Evolutionary conservation across 2,329 filamentous ascomycete genomes (phyloP), one percentile per base, ranked within the genome.

Genomic region (Trichoderma simmonsii): DNA sequence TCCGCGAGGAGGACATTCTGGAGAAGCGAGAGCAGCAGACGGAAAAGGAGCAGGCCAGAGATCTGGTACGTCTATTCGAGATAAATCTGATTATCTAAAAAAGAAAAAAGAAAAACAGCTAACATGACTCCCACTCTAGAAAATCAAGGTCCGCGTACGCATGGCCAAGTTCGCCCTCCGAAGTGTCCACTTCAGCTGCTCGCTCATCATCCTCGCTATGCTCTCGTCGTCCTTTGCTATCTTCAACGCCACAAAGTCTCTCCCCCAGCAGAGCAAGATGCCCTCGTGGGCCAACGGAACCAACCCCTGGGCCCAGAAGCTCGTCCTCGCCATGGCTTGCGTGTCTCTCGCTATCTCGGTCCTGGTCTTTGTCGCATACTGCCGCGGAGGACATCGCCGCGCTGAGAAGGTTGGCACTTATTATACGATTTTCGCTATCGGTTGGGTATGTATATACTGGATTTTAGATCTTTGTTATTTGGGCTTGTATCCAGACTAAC

Each of bases 111-210:
- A 36, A 24, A 8, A 5, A 15, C 4, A 18, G 26, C 34, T 36
- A 51, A 61, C 56, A 54, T 1, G 12, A 56, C 4, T 30, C 70
- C 72, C 9, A 11, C 8, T 28, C 61, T 79, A 97, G 95, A 97
- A 93, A 91, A 89, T 97, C 81, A 98, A 98, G 85, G 91, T 91
- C 43, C 90, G 94, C 76, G 95, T 98, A 39, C 91, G 96, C 61
- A 87, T 98, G 82, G 96, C 95, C 76, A 99, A 99, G 85, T 91
- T 98, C 77, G 89, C 97, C 74, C 90, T 99, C n/a, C 92, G 96
- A 75, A 92, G 94, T 71, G 93, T 98, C 83, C 98, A 95, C 87
- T 98, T 99, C 82, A 94, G 93, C 82, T 99, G 96, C 86, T 95
- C 93, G 81, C 87, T 98, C 73, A 98, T 99, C 80, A 93, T 99